Conservation (phyloP, 2,329 filamentous ascomycete species). For the Colletotrichum noveboracense region DNA sequence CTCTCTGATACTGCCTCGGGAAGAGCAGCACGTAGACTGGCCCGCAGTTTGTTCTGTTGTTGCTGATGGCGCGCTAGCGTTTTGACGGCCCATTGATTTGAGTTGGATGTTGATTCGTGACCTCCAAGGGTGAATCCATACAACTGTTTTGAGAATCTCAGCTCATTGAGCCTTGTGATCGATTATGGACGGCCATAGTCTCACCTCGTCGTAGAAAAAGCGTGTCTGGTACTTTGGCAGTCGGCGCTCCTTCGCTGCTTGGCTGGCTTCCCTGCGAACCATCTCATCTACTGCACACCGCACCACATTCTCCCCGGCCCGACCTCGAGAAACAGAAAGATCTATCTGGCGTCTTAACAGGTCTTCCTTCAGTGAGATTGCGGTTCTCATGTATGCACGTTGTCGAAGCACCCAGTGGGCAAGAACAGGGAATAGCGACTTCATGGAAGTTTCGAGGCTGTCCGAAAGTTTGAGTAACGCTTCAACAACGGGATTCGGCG, state of each 20-base stretch:
- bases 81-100: slow-evolving; percentile 29
- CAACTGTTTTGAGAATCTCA: slow-evolving; percentile 17
- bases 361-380: slow-evolving; percentile 3
- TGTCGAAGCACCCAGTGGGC: slow-evolving; percentile 10
- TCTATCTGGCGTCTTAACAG: not conserved
- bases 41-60: slow-evolving; percentile 31
- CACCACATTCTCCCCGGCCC: not conserved
- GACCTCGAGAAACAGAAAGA: not conserved
- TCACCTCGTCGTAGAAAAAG: slow-evolving; percentile 37
- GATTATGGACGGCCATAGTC: not conserved
- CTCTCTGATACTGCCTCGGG: slow-evolving; percentile 17
- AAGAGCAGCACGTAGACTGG: slow-evolving; percentile 19
- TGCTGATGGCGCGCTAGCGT: slow-evolving; percentile 21
- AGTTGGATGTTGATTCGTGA: slow-evolving; percentile 30
- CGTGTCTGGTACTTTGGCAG: slow-evolving; percentile 14
- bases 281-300: slow-evolving; percentile 11
- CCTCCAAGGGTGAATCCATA: slow-evolving; percentile 32
- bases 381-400: not conserved
- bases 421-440: slow-evolving; percentile 4
- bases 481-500: not conserved
- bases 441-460: slow-evolving; percentile 11
- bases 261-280: slow-evolving; percentile 4
- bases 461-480: not conserved
- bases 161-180: not conserved
- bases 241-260: not conserved